Base-by-base conservation (phyloP, 495 filamentous ascomycete genomes). In the Penicillium macrosclerotiorum region DNA sequence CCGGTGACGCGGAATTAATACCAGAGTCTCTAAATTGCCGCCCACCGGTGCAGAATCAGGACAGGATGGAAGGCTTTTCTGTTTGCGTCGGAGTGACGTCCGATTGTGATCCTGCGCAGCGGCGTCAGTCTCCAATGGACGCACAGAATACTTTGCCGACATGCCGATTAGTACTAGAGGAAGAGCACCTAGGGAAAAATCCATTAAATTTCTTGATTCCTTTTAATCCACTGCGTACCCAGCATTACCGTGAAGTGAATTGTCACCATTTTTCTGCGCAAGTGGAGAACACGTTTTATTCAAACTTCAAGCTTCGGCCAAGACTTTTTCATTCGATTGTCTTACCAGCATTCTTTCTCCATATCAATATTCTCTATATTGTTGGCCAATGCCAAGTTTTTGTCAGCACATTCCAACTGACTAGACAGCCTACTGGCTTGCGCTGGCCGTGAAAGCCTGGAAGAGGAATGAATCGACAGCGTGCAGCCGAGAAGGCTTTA, bases 401-500 rank as follows among this genome's bases (percentile, higher is more conserved):
- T n/a, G n/a, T n/a, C n/a, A n/a, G n/a, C n/a, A n/a, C n/a, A n/a
- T n/a, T n/a, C n/a, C n/a, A n/a, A n/a, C n/a, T n/a, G n/a, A n/a
- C n/a, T n/a, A n/a, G n/a, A n/a, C n/a, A n/a, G n/a, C n/a, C n/a
- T n/a, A n/a, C n/a, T n/a, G n/a, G n/a, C n/a, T n/a, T n/a, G n/a
- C n/a, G n/a, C n/a, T n/a, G n/a, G n/a, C n/a, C n/a, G n/a, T n/a
- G n/a, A 19, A 49, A 32, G 25, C 30, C 12, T 1, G 8, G 6
- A 13, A 13, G 33, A 43, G 26, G 14, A 7, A 73, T 73, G 68
- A 60, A 66, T 47, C 65, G 64, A 30, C 69, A 73, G 52, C 45
- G 58, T 45, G 63, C 49, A 19, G 69, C 71, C 34, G 71, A 75
- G 49, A 71, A 73, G 59, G 61, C 65, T 11, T 47, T 75, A 38